Conservation (phyloP, 2,329 filamentous ascomycete genomes). For the Botrytis deweyae region DNA sequence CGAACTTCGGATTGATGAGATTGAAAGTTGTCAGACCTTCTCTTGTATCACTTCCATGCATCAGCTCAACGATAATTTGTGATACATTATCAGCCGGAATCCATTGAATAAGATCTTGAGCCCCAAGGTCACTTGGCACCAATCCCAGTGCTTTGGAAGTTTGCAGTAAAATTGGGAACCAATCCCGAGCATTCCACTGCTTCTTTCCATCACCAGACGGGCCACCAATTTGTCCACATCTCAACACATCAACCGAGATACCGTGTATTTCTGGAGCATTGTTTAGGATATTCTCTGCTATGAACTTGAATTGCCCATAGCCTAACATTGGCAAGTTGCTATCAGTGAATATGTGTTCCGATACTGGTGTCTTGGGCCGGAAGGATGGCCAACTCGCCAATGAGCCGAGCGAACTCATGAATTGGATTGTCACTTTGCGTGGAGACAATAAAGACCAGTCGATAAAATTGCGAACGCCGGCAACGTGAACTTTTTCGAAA, state of each 20-base stretch:
- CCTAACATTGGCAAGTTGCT: conserved; percentile 36
- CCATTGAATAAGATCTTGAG: conserved; percentile 44
- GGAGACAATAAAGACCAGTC: conserved; percentile 19
- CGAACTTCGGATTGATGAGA: not conserved
- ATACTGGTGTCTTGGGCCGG: conserved; percentile 32
- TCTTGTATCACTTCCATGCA: not conserved
- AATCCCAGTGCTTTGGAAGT: not conserved
- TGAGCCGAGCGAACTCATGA: conserved; percentile 30
- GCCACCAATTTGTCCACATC: conserved; percentile 50
- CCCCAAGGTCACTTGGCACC: conserved; percentile 35
- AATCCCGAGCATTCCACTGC: conserved; percentile 56
- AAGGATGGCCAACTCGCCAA: conserved; percentile 13
- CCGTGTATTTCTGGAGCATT: conserved; percentile 40
- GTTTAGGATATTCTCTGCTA: conserved; percentile 44
- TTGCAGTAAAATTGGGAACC: conserved; percentile 34
- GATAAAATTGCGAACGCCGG: conserved; percentile 43
- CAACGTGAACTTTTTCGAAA: conserved; percentile 41
- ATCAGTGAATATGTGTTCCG: conserved; percentile 41
- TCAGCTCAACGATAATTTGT: not conserved
- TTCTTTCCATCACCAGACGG: conserved; percentile 42
- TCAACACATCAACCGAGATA: conserved; percentile 44
- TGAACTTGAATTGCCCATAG: conserved; percentile 34
- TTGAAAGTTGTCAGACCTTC: not conserved
- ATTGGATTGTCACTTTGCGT: conserved; percentile 33
- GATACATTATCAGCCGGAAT: conserved; percentile 39